Evolutionary conservation across 2,329 filamentous ascomycete genomes (phyloP), one percentile per base, ranked within the genome.

Genomic region (Hymenoscyphus infarciens): DNA sequence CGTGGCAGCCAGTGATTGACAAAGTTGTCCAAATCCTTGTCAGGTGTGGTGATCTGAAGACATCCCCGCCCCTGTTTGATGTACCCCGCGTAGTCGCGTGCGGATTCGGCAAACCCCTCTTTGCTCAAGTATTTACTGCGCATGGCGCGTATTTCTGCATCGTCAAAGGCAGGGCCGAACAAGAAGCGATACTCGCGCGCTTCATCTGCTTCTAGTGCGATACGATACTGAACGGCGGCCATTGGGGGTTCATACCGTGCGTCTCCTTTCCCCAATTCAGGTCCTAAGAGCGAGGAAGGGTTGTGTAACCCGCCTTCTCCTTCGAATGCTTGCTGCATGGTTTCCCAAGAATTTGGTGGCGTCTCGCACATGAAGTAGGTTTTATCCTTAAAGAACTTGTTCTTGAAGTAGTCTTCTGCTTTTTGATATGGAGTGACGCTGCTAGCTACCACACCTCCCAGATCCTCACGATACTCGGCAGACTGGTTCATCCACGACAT

Each of bases 401-500:
- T 83, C 74, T 84, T 84, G 65, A 79, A 82, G 69, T 83, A 85
- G 62, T 85, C 82, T 64, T 78, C 76, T 0, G 81, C 78, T 68
- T 83, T 84, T 63, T 85, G 83, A 68, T 85, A 85, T 0, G 82
- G 83, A 1, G 82, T 83, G 64, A 83, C 78, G 68, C 79, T 79
- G 71, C 75, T 83, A 27, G 76, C 81, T 11, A 85, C 77, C 13
- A 85, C 75, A 27, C 80, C 82, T 25, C 75, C 75, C 22, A 83
- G 75, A 10, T 82, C 79, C 5, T 74, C 61, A 25, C 78, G 76
- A 75, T 81, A 84, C 65, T 82, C 79, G 39, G 79, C 82, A 35
- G 81, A 81, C 70, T 84, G 83, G 70, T 83, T 85, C 82, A 85
- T 85, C 82, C 82, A 85, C 15, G 82, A 84, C 81, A 83, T 84